These are phyloP conservation scores for Alternaria longipes DNA, from an alignment of 2,329 filamentous ascomycete species.

Conservation along the genomic window DNA sequence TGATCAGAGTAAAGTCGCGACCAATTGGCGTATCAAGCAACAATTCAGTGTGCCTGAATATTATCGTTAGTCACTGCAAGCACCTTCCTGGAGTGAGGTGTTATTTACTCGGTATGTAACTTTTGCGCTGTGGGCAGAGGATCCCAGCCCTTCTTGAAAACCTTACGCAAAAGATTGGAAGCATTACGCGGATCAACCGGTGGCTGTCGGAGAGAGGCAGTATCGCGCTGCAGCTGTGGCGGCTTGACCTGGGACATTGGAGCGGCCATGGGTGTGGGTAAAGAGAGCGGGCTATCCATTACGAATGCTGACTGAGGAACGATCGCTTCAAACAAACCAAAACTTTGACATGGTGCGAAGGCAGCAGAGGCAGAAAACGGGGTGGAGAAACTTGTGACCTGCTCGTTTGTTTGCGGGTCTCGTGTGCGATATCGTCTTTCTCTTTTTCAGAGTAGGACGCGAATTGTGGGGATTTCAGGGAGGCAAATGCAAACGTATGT, in stretches of 20 bases:
- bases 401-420: neutral
- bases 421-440: neutral
- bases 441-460: neutral
- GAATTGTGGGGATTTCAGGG: neutral
- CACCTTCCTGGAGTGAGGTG: neutral
- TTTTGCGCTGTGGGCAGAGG: neutral
- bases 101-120: constrained; percentile 4
- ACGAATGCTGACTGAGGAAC: neutral
- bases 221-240: constrained; percentile 4
- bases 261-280: neutral
- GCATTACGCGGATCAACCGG: constrained; percentile 9
- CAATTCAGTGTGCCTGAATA: constrained; percentile 4
- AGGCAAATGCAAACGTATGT: neutral
- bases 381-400: neutral
- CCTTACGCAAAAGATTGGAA: constrained; percentile 9
- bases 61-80: neutral
- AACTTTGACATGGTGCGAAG: neutral
- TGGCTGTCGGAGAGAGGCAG: neutral
- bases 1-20: constrained; percentile 23
- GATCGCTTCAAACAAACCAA: neutral
- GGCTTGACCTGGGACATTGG: neutral
- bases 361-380: neutral
- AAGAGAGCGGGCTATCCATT: neutral
- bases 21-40: constrained; percentile 15
- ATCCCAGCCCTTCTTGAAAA: constrained; percentile 8